A percentile compares a stretch with the other conserved stretches of the same genome.
Conservation (phyloP, 768 basidiomycete genomes). For the Leccinum pellstonianum region DNA sequence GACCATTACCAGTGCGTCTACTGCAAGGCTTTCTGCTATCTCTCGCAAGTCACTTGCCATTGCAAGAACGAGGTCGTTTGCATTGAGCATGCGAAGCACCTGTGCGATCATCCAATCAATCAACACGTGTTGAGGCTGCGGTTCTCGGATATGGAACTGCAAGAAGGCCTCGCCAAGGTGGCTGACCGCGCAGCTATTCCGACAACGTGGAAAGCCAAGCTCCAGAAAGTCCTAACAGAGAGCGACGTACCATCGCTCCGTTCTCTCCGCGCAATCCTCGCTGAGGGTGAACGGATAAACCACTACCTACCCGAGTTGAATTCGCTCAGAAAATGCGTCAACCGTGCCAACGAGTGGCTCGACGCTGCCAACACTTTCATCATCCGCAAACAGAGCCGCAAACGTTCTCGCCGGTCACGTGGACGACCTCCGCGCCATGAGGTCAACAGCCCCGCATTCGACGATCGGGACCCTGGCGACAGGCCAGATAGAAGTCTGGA, state of each 20-base stretch:
- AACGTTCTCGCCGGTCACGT: slow-evolving; percentile 66
- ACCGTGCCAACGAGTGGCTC: slow-evolving; percentile 83
- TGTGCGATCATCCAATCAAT: slow-evolving; percentile 64
- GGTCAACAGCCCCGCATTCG: slow-evolving; percentile 33
- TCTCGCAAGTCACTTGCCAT: slow-evolving; percentile 84
- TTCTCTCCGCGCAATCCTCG: slow-evolving; percentile 74
- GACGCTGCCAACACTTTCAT: slow-evolving; percentile 77
- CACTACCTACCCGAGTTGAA: slow-evolving; percentile 69
- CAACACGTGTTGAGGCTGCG: slow-evolving; percentile 72
- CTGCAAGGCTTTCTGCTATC: slow-evolving; percentile 94
- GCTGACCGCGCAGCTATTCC: slow-evolving; percentile 74
- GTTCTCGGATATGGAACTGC: slow-evolving; percentile 75
- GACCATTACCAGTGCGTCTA: slow-evolving; percentile 93
- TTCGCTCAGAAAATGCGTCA: slow-evolving; percentile 75
- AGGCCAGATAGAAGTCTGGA: slow-evolving; percentile 69
- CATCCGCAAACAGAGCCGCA: slow-evolving; percentile 76
- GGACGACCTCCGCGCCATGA: slow-evolving; percentile 50
- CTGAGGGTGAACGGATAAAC: slow-evolving; percentile 87
- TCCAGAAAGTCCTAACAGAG: slow-evolving; percentile 64
- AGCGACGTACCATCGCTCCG: slow-evolving; percentile 73
- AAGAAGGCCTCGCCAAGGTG: slow-evolving; percentile 63
- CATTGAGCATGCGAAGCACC: slow-evolving; percentile 74
- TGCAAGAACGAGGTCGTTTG: slow-evolving; percentile 82
- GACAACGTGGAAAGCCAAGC: slow-evolving; percentile 68
- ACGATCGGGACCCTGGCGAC: slow-evolving; percentile 56